phyloP scores from a whole-genome alignment of 306 rosid species.

The Fragaria nilgerrensis region DNA sequence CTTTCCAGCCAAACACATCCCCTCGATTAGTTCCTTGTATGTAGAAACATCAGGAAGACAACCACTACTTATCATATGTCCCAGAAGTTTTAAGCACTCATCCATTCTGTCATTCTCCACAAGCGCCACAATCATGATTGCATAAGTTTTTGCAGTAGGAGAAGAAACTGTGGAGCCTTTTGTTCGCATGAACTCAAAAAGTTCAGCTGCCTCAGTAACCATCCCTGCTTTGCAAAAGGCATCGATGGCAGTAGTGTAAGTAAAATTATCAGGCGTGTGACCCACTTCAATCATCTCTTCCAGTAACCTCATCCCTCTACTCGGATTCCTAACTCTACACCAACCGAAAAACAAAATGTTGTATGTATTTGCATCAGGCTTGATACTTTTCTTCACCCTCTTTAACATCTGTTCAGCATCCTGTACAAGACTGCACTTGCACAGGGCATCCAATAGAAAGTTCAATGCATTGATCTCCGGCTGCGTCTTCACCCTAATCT shows the following conservation, averaged over 20 bases:
- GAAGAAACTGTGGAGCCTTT: conserved; percentile 73
- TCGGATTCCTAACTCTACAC: conserved; percentile 90
- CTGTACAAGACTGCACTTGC: conserved; percentile 82
- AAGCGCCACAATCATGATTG: conserved; percentile 75
- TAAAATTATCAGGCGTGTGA: conserved; percentile 72
- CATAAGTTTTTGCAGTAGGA: conserved; percentile 80
- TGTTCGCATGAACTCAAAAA: conserved; percentile 85
- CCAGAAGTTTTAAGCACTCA: conserved; percentile 63
- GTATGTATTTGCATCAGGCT: conserved; percentile 65
- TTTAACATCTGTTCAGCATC: conserved; percentile 66
- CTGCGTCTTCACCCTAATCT: conserved; percentile 73
- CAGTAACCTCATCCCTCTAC: conserved; percentile 63
- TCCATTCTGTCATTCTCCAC: conserved; percentile 64
- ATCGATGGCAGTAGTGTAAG: conserved; percentile 79
- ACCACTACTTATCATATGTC: conserved; percentile 72
- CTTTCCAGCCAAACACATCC: conserved; percentile 80
- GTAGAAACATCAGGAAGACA: conserved; percentile 92
- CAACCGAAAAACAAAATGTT: conserved; percentile 81
- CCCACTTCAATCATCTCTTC: conserved; percentile 81
- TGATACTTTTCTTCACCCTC: conserved; percentile 58
- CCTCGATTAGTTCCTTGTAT: conserved; percentile 79
- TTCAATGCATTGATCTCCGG: conserved; percentile 83
- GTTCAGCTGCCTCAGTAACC: conserved; percentile 64
- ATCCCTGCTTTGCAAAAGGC: conserved; percentile 75
- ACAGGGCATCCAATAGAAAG: conserved; percentile 70